Conservation (phyloP, 2,329 filamentous ascomycete genomes). For the Colletotrichum tanaceti region DNA sequence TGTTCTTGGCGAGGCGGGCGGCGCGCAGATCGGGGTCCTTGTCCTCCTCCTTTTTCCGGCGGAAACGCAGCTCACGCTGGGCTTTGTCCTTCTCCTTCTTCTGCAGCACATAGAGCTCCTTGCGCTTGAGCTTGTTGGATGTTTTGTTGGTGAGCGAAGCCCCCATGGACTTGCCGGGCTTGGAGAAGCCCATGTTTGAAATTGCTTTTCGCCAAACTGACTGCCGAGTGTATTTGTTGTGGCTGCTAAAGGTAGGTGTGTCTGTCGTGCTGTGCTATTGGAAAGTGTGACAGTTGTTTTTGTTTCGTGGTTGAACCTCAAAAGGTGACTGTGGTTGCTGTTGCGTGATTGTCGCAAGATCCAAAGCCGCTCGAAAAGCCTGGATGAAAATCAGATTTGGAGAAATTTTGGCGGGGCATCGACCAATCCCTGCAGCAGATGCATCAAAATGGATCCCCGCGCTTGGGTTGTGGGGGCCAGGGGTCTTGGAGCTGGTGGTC, state of each 20-base stretch:
- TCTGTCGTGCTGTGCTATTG: not conserved
- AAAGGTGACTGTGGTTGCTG: not conserved
- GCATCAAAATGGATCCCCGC: slow-evolving; percentile 24
- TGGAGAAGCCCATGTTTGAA: slow-evolving; percentile 40
- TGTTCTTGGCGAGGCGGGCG: slow-evolving; percentile 80
- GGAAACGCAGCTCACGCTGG: slow-evolving; percentile 81
- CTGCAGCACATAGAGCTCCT: slow-evolving; percentile 81
- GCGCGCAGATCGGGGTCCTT: slow-evolving; percentile 81
- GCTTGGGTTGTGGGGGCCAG: slow-evolving; percentile 6
- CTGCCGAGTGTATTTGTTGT: not conserved
- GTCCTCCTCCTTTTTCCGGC: slow-evolving; percentile 85
- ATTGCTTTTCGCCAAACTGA: not conserved
- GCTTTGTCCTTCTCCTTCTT: slow-evolving; percentile 81
- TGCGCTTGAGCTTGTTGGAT: slow-evolving; percentile 82
- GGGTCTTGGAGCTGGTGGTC: not conserved
- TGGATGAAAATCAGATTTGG: slow-evolving; percentile 32
- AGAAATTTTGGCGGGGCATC: slow-evolving; percentile 42
- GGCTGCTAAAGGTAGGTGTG: not conserved
- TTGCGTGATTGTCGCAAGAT: slow-evolving; percentile 5
- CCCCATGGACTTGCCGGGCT: slow-evolving; percentile 43
- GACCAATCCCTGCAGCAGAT: slow-evolving; percentile 38
- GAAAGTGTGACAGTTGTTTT: not conserved
- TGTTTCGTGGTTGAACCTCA: not conserved
- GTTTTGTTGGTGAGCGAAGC: slow-evolving; percentile 58
- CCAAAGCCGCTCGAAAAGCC: slow-evolving; percentile 5